Evolutionary conservation across 2,329 filamentous ascomycete species (phyloP).

Genomic region (Alternaria triticimaculans): DNA sequence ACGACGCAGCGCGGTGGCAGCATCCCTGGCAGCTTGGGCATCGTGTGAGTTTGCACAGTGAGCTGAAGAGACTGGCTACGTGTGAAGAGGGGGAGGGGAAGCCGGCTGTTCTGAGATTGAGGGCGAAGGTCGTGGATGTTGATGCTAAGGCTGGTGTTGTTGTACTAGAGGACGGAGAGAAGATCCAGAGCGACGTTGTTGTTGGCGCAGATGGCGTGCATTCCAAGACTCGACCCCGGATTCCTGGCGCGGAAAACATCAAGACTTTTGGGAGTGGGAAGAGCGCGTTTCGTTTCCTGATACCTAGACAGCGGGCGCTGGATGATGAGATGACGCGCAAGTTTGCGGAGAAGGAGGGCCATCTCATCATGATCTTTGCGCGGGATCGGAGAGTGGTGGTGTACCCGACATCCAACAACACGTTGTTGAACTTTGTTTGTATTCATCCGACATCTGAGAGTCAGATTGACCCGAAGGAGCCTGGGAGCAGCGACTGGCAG

Average conservation of each 20-base stretch:
- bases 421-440: slow-evolving; percentile 55
- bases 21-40: slow-evolving; percentile 63
- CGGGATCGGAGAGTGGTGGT: slow-evolving; percentile 55
- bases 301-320: slow-evolving; percentile 54
- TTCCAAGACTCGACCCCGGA: slow-evolving; percentile 39
- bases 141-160: slow-evolving; percentile 42
- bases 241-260: slow-evolving; percentile 39
- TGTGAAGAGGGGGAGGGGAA: slow-evolving; percentile 43
- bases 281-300: slow-evolving; percentile 64
- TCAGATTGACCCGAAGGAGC: slow-evolving; percentile 19
- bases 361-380: slow-evolving; percentile 54
- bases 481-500: slow-evolving; percentile 43
- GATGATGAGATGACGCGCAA: slow-evolving; percentile 50
- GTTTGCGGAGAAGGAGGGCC: slow-evolving; percentile 48
- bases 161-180: slow-evolving; percentile 49
- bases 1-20: slow-evolving; percentile 56
- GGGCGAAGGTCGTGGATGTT: slow-evolving; percentile 54
- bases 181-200: slow-evolving; percentile 57
- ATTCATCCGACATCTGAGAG: slow-evolving; percentile 50
- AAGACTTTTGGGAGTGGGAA: slow-evolving; percentile 59
- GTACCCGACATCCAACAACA: slow-evolving; percentile 57
- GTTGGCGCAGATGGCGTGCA: slow-evolving; percentile 64
- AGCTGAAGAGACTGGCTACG: slow-evolving; percentile 58
- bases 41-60: slow-evolving; percentile 60
- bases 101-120: slow-evolving; percentile 50